Base-by-base conservation (phyloP, 768 basidiomycete species). In the Hydnum rufescens region DNA sequence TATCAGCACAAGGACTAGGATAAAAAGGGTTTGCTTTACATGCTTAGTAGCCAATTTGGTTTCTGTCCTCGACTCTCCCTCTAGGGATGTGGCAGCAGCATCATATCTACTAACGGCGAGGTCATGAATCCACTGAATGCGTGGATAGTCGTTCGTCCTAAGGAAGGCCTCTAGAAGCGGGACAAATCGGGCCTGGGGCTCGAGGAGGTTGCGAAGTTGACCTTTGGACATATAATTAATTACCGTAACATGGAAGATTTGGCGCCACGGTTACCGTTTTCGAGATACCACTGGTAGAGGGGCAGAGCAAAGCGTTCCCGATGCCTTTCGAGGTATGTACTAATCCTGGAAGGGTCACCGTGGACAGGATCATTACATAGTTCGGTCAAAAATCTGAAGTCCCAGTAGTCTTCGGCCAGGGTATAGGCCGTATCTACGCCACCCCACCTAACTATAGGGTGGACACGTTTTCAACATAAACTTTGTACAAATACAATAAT, bases 261-360 rank as follows among this genome's bases (percentile, higher is more conserved):
- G 4, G 34, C 32, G 39, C 19, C 36, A n/a, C n/a, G 49, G 19
- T 23, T 53, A 83, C 87, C 85, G 57, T 90, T 80, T 58, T 88
- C 83, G 49, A 93, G 82, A 63, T 87, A 93, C 84, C 84, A 95
- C 60, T 77, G 75, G 61, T 85, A 92, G n/a, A 95, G 70, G 60
- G 87, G 80, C n/a, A 72, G 77, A 0, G 89, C 82, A 57, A 96
- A 97, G 8, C 76, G 77, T 31, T 87, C 78, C 49, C 26, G 44
- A 28, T 47, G 25, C 44, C 80, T 76, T 65, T 82, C 93, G 59
- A 71, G 72, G 43, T 82, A 73, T 53, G 90, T 75, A 64, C 8
- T 89, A 95, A 3, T 64, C 62, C 59, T 79, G 74, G 18, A 89
- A 19, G 77, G 70, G 25, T 66, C 61, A 1, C 64, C 1, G 77